Base-by-base conservation (phyloP, 1,284 basidiomycete genomes). In the Ganoderma leucocontextum region DNA sequence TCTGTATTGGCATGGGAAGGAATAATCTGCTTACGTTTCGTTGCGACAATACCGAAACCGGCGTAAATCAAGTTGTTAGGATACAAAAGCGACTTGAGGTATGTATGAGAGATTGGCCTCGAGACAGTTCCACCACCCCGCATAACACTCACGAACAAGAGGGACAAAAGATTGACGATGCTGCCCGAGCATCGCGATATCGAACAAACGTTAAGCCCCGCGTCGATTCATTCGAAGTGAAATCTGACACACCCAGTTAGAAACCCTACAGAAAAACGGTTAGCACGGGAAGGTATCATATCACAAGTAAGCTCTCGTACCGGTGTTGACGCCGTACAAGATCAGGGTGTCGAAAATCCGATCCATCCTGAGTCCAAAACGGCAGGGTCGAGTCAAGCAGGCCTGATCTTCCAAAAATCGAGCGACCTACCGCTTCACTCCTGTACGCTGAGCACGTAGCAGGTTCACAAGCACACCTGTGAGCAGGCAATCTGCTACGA, bases 21-120 rank as follows among this genome's bases (percentile, higher is more conserved):
- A 19, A 5, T 36, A 6, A 7, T 13, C 3, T 10, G 29, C 62
- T 35, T 55, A 69, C 67, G 10, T 29, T 69, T 67, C 1, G 67
- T 67, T 5, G 42, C 47, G 1, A 71, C 63, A 17, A 70, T 65
- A 1, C 69, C 69, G 12, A 64, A 63, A 0, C 64, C 47, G 0
- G 61, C 64, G 36, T 68, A 70, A 12, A 70, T 58, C 2, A 70
- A 53, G n/a, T 65, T 68, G 19, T 33, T 44, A 1, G 66, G 61
- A 7, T 38, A 36, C 2, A 68, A 25, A 3, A 70, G 58, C 5
- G 66, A 68, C 69, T 70, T 17, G 1, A 22, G 12, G 33, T 7
- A n/a, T 15, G 35, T 38, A 15, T 38, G n/a, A 19, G 9, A 33
- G 10, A 8, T 22, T 49, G 25, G 47, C 8, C n/a, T 2, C 12